phyloP scores from a whole-genome alignment of 1,284 basidiomycete genomes.

The Omphalotus olearius region DNA sequence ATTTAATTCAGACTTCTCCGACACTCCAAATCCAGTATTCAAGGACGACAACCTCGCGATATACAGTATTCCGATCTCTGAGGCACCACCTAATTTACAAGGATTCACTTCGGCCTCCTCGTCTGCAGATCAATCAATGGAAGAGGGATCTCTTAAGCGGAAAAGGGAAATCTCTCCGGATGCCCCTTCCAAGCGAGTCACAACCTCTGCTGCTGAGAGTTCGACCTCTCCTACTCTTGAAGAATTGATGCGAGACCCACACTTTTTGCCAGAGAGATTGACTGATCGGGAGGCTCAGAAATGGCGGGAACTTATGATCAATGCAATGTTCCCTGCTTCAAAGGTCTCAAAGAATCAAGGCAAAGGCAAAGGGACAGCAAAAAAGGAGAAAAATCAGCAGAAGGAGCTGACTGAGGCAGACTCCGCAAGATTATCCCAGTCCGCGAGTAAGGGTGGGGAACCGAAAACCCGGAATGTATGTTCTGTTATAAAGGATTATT shows the following conservation, averaged over 20 bases:
- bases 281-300: constrained; percentile 40
- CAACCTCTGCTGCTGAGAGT: neutral
- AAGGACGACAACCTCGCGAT: constrained; percentile 63
- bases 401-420: constrained; percentile 3
- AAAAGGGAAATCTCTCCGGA: constrained; percentile 37
- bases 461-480: constrained; percentile 4
- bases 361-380: constrained; percentile 8
- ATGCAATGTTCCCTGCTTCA: constrained; percentile 55
- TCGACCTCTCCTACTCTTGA: neutral
- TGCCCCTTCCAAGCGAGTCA: constrained; percentile 27
- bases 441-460: constrained; percentile 8
- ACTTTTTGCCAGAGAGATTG: constrained; percentile 34
- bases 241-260: constrained; percentile 17
- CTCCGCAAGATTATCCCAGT: too few species aligned
- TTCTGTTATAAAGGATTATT: neutral
- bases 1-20: constrained; percentile 20
- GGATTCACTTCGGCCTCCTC: neutral
- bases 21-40: constrained; percentile 40
- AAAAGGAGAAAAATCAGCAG: constrained; percentile 17
- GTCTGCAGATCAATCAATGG: constrained; percentile 17
- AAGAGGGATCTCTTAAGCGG: constrained; percentile 35
- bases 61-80: constrained; percentile 56
- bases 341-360: constrained; percentile 8
- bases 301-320: constrained; percentile 47
- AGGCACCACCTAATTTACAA: constrained; percentile 14